phyloP scores from a whole-genome alignment of 192 early-diverging fungal genomes.

The Neocallimastix lanati region DNA sequence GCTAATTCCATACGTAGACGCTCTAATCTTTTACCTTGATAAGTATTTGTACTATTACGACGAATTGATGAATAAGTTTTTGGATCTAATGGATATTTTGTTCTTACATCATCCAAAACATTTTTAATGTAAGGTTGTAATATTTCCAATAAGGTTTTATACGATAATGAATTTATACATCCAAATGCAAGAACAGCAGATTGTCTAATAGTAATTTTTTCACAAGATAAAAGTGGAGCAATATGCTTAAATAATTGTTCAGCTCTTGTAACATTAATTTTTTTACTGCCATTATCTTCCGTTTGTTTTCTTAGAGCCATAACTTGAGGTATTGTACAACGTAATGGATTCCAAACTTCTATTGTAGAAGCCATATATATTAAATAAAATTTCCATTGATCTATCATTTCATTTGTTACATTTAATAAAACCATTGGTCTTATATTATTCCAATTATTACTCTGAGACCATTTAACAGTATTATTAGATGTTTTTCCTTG shows the following conservation, averaged over 20 bases:
- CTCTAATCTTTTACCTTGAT: conserved; percentile 29
- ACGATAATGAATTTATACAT: conserved; percentile 39
- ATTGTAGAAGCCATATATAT: conserved; percentile 54
- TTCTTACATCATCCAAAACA: conserved; percentile 33
- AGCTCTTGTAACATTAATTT: conserved; percentile 9
- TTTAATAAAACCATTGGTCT: conserved; percentile 4
- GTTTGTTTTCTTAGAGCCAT: background rate
- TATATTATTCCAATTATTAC: background rate
- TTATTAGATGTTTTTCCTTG: conserved; percentile 18
- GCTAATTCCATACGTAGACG: conserved; percentile 51
- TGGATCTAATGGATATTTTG: background rate
- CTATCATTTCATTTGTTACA: conserved; percentile 39
- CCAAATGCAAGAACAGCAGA: conserved; percentile 45
- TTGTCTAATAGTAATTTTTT: conserved; percentile 44
- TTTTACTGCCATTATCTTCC: background rate
- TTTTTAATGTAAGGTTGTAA: conserved; percentile 32
- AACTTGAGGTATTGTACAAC: background rate
- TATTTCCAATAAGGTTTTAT: conserved; percentile 47
- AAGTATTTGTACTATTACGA: background rate
- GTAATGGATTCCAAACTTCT: conserved; percentile 5
- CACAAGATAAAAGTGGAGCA: conserved; percentile 45
- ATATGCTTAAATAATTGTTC: conserved; percentile 43
- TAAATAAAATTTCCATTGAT: conserved; percentile 57
- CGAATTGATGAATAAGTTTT: background rate
- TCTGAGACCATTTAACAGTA: conserved; percentile 12